These are phyloP conservation scores for Phyllosticta capitalensis DNA, from an alignment of 2,329 filamentous ascomycete genomes.

Conservation along the genomic window DNA sequence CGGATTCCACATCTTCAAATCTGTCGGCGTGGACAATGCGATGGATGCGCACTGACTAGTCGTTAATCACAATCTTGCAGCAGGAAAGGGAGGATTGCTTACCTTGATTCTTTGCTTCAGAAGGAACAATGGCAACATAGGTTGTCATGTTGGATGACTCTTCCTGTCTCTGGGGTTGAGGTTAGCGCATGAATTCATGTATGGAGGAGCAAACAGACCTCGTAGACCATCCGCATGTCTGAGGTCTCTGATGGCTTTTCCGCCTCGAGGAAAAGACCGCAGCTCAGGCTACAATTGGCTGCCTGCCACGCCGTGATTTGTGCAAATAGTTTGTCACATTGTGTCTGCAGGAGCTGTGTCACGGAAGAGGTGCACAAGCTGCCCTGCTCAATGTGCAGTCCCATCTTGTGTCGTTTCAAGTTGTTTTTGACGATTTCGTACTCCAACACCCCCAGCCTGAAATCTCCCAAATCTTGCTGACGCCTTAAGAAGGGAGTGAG, in stretches of 20 bases:
- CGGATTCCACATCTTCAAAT: constrained; percentile 29
- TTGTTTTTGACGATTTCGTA: constrained; percentile 27
- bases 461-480: constrained; percentile 26
- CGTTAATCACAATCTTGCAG: constrained; percentile 7
- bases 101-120: constrained; percentile 11
- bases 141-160: constrained; percentile 2
- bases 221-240: constrained; percentile 51
- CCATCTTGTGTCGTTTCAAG: constrained; percentile 30
- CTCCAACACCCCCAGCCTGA: constrained; percentile 5
- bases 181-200: not conserved
- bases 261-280: constrained; percentile 44
- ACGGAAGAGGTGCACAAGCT: constrained; percentile 33
- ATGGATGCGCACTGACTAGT: constrained; percentile 20
- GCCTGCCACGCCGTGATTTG: constrained; percentile 37
- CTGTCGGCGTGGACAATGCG: constrained; percentile 28
- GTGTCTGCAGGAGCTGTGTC: constrained; percentile 23
- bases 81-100: not conserved
- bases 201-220: constrained; percentile 26
- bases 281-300: constrained; percentile 56
- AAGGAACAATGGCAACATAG: constrained; percentile 18
- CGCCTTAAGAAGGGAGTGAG: constrained; percentile 49
- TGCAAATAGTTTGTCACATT: constrained; percentile 23
- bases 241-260: constrained; percentile 27
- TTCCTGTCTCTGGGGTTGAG: constrained; percentile 1
- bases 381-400: constrained; percentile 32